Evolutionary conservation across 2,329 filamentous ascomycete species (phyloP), one percentile per base, ranked within the genome.

Genomic region (Hymenotorrendiella dingleyae): DNA sequence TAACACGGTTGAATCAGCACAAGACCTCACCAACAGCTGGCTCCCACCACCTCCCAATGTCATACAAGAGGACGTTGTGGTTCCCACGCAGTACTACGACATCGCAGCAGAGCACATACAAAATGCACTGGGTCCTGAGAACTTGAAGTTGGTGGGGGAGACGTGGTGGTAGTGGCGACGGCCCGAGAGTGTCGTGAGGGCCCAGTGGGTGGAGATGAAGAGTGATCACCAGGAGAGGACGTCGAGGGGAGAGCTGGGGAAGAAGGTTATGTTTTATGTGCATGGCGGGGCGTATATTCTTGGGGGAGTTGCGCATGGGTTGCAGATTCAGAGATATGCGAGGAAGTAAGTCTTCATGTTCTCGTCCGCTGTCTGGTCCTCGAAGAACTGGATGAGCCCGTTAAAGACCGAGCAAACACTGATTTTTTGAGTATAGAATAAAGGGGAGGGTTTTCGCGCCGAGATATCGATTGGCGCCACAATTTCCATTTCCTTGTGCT

Each of bases 181-280:
- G 41, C 74, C 76, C 9, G 72, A 78, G 20, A 71, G 67, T 35
- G 70, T 77, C 0, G 68, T 94, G 14, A 79, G 79, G 56, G 87
- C 83, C 1, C 89, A 96, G 61, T 96, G 89, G 90, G 85, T 96
- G 50, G 90, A 96, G 71, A 94, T 94, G 88, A 81, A 78, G 51
- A 74, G 79, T 38, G 83, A 95, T 60, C 82, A 85, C 56, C 71
- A 82, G 48, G 79, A 83, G 57, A 78, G 86, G 42, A 81, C 80
- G 60, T 77, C 76, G 58, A 65, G 68, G 1, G 66, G 67, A 16
- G 74, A 77, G 28, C 72, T 74, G 20, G 74, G 76, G 20, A 78
- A 80, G 52, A 78, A 88, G 39, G 79, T 93, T 45, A 94, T 96
- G 76, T 70, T 96, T 26, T 96, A 96, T 62, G 71, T 96, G 19